phyloP scores from a whole-genome alignment of 202 grass and related monocot genomes.

The Setaria italica region DNA sequence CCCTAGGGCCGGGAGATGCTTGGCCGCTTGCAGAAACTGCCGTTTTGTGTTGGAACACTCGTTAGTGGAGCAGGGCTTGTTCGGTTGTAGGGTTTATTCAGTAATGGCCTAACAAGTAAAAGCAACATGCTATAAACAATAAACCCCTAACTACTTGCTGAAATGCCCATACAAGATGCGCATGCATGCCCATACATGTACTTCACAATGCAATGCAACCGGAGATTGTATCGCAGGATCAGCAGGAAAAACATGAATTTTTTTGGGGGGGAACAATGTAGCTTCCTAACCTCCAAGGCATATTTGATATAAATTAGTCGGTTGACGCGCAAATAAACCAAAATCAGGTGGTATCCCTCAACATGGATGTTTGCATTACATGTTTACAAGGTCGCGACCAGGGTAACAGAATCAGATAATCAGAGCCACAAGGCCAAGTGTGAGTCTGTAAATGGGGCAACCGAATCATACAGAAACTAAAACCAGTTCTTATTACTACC shows the following conservation, averaged over 20 bases:
- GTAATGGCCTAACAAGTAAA: not conserved
- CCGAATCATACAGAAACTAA: constrained; percentile 5
- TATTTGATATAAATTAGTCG: not conserved
- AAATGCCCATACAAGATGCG: no score
- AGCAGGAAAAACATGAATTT: no score
- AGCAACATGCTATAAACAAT: not conserved
- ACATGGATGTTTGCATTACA: not conserved
- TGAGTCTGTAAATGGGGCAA: not conserved
- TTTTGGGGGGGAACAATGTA: no score
- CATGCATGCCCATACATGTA: no score
- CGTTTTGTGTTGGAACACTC: not conserved
- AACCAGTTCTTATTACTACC: constrained; percentile 50
- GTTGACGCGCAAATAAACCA: no score
- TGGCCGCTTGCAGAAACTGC: not conserved
- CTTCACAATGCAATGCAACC: no score
- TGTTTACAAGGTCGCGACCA: not conserved
- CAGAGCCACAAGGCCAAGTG: not conserved
- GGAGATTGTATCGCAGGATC: no score
- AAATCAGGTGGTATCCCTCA: not conserved
- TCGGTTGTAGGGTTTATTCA: not conserved
- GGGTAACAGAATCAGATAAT: not conserved
- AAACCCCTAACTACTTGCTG: no score
- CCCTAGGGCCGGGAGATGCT: not conserved
- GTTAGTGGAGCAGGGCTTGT: not conserved
- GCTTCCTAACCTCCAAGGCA: no score